Base-by-base conservation (phyloP, 306 rosid species). In the Cucurbita ficifolia region DNA sequence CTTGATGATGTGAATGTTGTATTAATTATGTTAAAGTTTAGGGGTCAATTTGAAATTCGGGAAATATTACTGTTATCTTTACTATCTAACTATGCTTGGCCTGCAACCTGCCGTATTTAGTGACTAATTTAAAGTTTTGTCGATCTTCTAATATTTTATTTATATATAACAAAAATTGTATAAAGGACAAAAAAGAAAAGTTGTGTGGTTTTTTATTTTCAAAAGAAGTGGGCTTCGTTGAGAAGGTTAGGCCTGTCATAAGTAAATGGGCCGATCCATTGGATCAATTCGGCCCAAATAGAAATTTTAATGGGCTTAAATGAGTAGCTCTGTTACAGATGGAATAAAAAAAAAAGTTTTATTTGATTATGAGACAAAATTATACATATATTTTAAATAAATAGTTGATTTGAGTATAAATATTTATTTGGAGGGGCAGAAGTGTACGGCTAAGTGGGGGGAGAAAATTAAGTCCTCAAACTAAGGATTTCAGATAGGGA, bases 401-500 rank as follows among this genome's bases (percentile, higher is more conserved):
- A n/a, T 38, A 39, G n/a, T 58, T 58, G 16, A 33, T 59, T 4
- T 2, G 5, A 61, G 21, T 38, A 18, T 17, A 11, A 19, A 43
- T 42, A 42, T 10, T 39, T 18, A 17, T 43, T 8, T 42, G 72
- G 72, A 65, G 53, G 33, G 17, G n/a, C 0, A 48, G 1, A 12
- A 46, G 5, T 2, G 5, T 13, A 48, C 13, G 52, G 52, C 52
- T 12, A 46, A 42, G 48, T 42, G 59, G 38, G 14, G 11, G 60
- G 35, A 10, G 51, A 24, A 7, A 18, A 19, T 73, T 45, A 42
- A 73, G 76, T 62, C 77, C 82, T 75, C 77, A 68, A 57, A 48
- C 55, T 29, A 80, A 70, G 82, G 93, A 86, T 84, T 82, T 81
- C 79, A 81, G 97, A 94, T 94, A 90, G 92, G 76, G 75, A 85